Base-by-base conservation (phyloP, 129 eudicot species). In the Tanacetum coccineum region DNA sequence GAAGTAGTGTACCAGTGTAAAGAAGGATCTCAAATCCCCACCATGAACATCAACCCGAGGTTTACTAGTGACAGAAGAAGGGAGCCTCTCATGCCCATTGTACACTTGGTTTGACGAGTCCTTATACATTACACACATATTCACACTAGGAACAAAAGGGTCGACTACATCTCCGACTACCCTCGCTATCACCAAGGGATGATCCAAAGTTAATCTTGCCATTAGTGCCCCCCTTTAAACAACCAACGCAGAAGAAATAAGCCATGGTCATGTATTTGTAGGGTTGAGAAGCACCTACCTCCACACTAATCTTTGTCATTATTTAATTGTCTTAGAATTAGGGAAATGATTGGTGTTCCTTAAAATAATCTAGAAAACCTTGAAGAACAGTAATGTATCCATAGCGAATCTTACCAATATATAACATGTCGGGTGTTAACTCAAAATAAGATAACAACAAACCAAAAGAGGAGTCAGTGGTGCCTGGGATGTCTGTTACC, bases 401-500 rank as follows among this genome's bases (percentile, higher is more conserved):
- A 0, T 22, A 22, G 25, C 25, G 25, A 22, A 22, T 22, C 25
- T 22, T 22, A 22, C 25, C 25, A 22, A 22, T 22, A 22, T 22
- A 22, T 22, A 22, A 22, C 25, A 22, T 22, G 25, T 22, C 25
- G 25, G n/a, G 25, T 22, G 25, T 22, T n/a, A n/a, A n/a, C n/a
- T n/a, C n/a, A n/a, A n/a, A n/a, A n/a, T 40, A 49, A 22, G 25
- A 45, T 3, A 46, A 45, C 19, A 53, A 54, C 48, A 45, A 86
- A 89, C 96, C 96, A 71, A 89, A 89, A 22, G 97, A 71, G 63
- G 88, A 57, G 76, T 81, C 83, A 47, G 97, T 89, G 66, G 97
- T 89, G 79, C 97, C 97, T 62, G 97, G 97, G 60, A 89, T 89
- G 62, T 89, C 88, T 42, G 97, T 83, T 51, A 89, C 84, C 26